Evolutionary conservation across 192 early-diverging fungal species (phyloP).

Genomic region (Coemansia reversa): DNA sequence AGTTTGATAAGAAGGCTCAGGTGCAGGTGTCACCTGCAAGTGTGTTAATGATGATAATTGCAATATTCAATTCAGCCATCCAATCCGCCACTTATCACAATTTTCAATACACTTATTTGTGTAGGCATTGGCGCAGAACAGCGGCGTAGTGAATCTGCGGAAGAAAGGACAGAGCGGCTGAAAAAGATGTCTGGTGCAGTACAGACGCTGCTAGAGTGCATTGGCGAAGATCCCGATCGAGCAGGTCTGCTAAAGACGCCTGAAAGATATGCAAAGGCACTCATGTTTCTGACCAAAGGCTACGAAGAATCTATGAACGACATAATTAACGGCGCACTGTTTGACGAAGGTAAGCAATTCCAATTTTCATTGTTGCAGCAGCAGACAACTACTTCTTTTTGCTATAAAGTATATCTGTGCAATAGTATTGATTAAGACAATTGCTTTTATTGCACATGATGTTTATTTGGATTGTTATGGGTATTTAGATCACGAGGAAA

Average conservation of each 20-base stretch:
- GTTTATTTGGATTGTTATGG: slow-evolving; percentile 3
- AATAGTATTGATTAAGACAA: not conserved
- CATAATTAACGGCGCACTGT: slow-evolving; percentile 91
- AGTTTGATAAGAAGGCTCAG: no score
- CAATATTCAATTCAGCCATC: not conserved
- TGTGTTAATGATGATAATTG: no score
- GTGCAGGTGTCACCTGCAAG: no score
- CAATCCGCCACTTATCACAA: not conserved
- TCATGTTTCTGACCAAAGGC: slow-evolving; percentile 98
- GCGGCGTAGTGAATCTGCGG: slow-evolving; percentile 76
- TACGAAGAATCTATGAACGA: slow-evolving; percentile 91
- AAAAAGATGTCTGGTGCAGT: slow-evolving; percentile 84
- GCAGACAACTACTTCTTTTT: no score
- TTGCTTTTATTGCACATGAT: not conserved
- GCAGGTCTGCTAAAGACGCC: slow-evolving; percentile 96
- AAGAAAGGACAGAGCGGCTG: slow-evolving; percentile 67
- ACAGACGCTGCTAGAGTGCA: slow-evolving; percentile 80
- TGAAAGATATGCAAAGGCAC: slow-evolving; percentile 92
- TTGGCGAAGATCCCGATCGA: slow-evolving; percentile 93
- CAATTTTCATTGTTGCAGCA: no score
- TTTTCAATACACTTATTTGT: not conserved
- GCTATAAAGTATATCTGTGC: no score
- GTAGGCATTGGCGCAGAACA: slow-evolving; percentile 76
- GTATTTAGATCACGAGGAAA: slow-evolving; percentile 88
- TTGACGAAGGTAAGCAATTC: slow-evolving; percentile 77